A percentile compares a stretch with the other conserved stretches of the same genome.
Conservation (phyloP, 352 stramenopile species). For the Globisporangium yorkense region DNA sequence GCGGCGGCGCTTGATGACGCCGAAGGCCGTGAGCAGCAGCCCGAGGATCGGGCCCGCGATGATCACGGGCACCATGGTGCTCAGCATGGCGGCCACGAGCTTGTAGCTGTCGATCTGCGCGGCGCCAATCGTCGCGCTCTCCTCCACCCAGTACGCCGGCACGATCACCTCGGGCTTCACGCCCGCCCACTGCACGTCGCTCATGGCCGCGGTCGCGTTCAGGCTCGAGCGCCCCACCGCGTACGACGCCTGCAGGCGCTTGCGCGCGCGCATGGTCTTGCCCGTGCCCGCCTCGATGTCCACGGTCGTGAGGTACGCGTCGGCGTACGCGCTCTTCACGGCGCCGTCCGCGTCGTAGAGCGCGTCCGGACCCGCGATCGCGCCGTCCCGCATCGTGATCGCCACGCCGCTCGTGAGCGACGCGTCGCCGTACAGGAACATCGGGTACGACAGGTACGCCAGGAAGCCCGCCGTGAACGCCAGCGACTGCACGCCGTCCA, state of each 20-base stretch:
- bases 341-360: constrained; percentile 42
- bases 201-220: constrained; percentile 40
- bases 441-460: constrained; percentile 61
- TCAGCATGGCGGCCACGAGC: constrained; percentile 32
- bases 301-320: constrained; percentile 50
- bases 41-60: constrained; percentile 51
- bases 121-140: constrained; percentile 35
- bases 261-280: constrained; percentile 62
- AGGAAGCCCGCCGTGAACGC: constrained; percentile 65
- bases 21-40: constrained; percentile 24
- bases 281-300: constrained; percentile 61
- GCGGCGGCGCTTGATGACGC: constrained; percentile 40
- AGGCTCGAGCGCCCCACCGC: constrained; percentile 35
- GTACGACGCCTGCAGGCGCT: constrained; percentile 59
- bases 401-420: constrained; percentile 35
- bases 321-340: constrained; percentile 32
- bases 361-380: constrained; percentile 22
- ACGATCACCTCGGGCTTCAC: constrained; percentile 50
- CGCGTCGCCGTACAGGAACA: constrained; percentile 58
- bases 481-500: constrained; percentile 61
- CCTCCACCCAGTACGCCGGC: constrained; percentile 54
- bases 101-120: constrained; percentile 45
- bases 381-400: constrained; percentile 55
- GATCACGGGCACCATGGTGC: constrained; percentile 48
- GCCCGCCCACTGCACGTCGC: constrained; percentile 50